These are phyloP conservation scores for Amborella trichopoda DNA, from an alignment of 164 flowering plant genomes.

Conservation along the genomic window DNA sequence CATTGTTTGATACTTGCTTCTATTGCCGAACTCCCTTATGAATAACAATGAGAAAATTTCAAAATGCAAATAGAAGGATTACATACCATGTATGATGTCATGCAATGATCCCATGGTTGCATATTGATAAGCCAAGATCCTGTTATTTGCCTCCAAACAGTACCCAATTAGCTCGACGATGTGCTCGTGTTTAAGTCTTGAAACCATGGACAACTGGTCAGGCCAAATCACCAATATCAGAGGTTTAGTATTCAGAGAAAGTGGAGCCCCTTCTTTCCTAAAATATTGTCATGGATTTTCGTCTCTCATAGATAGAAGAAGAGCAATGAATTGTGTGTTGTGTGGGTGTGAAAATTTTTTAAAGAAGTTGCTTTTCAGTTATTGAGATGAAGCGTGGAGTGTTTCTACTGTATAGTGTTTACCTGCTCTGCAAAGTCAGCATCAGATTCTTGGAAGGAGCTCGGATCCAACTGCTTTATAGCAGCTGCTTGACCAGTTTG, in stretches of 20 bases:
- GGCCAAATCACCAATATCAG: too few relatives aligned
- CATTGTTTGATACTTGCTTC: too few relatives aligned
- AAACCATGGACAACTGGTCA: slow-evolving; percentile 10
- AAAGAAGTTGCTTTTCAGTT: too few relatives aligned
- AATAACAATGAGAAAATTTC: not conserved
- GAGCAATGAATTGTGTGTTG: too few relatives aligned
- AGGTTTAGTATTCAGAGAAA: too few relatives aligned
- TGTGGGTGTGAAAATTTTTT: too few relatives aligned
- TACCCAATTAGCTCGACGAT: slow-evolving; percentile 11
- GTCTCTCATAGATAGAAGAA: too few relatives aligned
- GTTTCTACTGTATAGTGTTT: too few relatives aligned
- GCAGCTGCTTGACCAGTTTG: slow-evolving; percentile 38
- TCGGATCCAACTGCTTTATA: slow-evolving; percentile 66
- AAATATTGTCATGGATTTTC: too few relatives aligned
- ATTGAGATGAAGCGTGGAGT: too few relatives aligned
- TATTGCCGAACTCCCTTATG: too few relatives aligned
- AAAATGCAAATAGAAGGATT: not conserved
- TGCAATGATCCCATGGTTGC: slow-evolving; percentile 13
- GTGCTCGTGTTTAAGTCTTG: slow-evolving; percentile 11
- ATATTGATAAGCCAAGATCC: slow-evolving; percentile 11
- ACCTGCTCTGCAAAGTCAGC: slow-evolving; percentile 68
- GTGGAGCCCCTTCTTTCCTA: too few relatives aligned
- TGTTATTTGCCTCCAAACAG: slow-evolving; percentile 9
- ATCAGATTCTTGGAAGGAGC: slow-evolving; percentile 52
- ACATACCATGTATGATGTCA: slow-evolving; percentile 13